Evolutionary conservation across 1,284 basidiomycete genomes (phyloP).

Genomic region (Malassezia sp.): DNA sequence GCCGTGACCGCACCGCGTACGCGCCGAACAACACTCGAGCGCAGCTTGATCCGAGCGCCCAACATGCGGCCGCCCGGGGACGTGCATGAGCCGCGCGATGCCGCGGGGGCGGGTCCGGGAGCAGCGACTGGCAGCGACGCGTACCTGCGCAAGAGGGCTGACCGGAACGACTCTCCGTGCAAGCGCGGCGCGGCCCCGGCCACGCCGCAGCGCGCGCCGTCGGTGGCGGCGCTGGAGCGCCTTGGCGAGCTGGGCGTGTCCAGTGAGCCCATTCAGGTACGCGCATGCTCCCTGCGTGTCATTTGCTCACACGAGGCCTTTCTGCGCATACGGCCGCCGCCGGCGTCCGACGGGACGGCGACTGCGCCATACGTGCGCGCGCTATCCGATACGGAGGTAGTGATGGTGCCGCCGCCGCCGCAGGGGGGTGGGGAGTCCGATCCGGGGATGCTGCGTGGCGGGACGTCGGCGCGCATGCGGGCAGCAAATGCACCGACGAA

Average conservation of each 20-base stretch:
- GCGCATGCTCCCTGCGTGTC: too few relatives aligned
- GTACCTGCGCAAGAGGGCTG: neutral
- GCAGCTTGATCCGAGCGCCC: neutral
- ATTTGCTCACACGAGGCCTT: conserved; percentile 19
- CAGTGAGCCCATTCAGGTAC: conserved; percentile 15
- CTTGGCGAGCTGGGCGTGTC: conserved; percentile 12
- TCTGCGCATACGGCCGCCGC: conserved; percentile 36
- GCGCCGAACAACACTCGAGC: too few relatives aligned
- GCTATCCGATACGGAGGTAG: conserved; percentile 49
- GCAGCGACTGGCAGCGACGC: neutral
- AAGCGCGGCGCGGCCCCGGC: too few relatives aligned
- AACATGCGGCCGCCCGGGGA: neutral
- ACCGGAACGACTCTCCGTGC: too few relatives aligned
- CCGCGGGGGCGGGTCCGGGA: neutral
- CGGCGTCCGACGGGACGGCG: conserved; percentile 11
- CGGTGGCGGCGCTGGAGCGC: conserved; percentile 4
- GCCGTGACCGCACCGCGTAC: too few relatives aligned
- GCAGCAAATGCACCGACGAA: conserved; percentile 21
- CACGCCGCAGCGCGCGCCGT: conserved; percentile 8
- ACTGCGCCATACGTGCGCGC: conserved; percentile 36
- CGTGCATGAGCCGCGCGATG: neutral
- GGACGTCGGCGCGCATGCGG: neutral
- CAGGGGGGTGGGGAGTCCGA: too few relatives aligned
- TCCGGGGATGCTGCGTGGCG: too few relatives aligned
- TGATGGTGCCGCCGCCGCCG: conserved; percentile 48